Base-by-base conservation (phyloP, 495 filamentous ascomycete genomes). In the Penicillium manginii region DNA sequence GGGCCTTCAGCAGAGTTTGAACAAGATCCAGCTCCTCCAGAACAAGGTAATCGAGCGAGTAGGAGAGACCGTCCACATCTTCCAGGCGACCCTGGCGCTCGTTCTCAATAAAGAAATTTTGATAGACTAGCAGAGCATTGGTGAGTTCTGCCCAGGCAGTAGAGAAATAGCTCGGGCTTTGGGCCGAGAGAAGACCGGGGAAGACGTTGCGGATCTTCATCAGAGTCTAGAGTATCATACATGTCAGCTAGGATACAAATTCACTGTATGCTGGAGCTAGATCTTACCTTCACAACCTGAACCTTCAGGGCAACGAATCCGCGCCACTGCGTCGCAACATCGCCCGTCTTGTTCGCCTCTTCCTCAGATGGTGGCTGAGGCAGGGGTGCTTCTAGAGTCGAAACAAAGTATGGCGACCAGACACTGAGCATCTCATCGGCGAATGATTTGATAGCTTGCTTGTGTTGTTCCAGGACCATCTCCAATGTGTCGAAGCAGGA, bases 21-120 rank as follows among this genome's bases (percentile, higher is more conserved):
- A 98, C 86, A 60, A 98, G 90, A 71, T 98, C 94, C 11, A 98
- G 79, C 60, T 97, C 91, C 69, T 98, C 94, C 32, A 97, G 70
- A 8, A 98, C 84, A 40, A 98, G 82, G 63, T 96, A 91, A 71
- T 98, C 94, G n/a, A 98, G 80, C 1, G 92, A 93, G 72, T 93
- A 96, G 0, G 96, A 92, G n/a, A 98, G 80, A 22, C 88, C 85
- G 70, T 98, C 94, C 11, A 87, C 84, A 72, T 98, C 93, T 67
- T 96, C 93, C 49, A 98, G 71, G 18, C 93, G 85, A 43, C 91
- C 88, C 74, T 98, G 92, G 33, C 88, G 84, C 54, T 96, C 89
- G 56, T 91, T 84, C 52, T 90, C 79, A 61, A 96, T 89, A 73
- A 93, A 98, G 67, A 96, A 84, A 53, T 85, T 79, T 60, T 89